A percentile compares a stretch with the other conserved stretches of the same genome.
phyloP scores from a whole-genome alignment of 768 basidiomycete species.

The Auriscalpium orientale region DNA sequence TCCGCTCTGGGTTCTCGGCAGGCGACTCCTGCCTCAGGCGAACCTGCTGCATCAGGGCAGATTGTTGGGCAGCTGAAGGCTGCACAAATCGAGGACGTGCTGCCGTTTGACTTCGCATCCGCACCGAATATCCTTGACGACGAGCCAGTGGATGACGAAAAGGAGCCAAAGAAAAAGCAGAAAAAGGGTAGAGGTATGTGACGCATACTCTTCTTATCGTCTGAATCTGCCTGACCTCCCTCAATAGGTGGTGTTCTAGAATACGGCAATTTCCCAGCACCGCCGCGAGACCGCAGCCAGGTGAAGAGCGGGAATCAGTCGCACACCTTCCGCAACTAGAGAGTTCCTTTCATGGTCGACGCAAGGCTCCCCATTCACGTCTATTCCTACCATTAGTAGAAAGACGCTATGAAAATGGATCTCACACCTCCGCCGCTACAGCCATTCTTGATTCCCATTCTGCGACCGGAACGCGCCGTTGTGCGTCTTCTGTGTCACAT shows the following conservation, averaged over 20 bases:
- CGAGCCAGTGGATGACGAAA: conserved; percentile 26
- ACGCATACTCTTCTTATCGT: conserved; percentile 2
- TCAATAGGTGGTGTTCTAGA: conserved; percentile 9
- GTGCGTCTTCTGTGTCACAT: no score
- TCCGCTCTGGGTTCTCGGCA: conserved; percentile 7
- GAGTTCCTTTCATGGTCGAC: no score
- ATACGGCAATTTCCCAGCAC: conserved; percentile 24
- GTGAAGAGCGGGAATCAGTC: conserved; percentile 28
- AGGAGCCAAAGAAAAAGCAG: conserved; percentile 24
- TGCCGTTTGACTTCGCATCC: conserved; percentile 58
- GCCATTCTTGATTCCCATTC: no score
- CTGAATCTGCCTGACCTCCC: conserved; percentile 13
- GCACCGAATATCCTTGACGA: conserved; percentile 70
- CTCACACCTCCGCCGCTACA: no score
- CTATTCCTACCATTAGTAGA: no score
- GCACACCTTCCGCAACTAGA: conserved; percentile 22
- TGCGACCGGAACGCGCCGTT: no score
- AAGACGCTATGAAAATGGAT: no score
- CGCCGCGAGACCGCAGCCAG: conserved; percentile 26
- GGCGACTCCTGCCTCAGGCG: conserved; percentile 13
- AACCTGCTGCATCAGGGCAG: conserved; percentile 9
- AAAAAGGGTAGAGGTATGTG: conserved; percentile 23
- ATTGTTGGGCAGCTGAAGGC: conserved; percentile 7
- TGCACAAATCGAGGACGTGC: conserved; percentile 21
- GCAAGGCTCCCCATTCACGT: no score